Conservation (phyloP, 2,329 filamentous ascomycete species). For the Fusarium acutatum region DNA sequence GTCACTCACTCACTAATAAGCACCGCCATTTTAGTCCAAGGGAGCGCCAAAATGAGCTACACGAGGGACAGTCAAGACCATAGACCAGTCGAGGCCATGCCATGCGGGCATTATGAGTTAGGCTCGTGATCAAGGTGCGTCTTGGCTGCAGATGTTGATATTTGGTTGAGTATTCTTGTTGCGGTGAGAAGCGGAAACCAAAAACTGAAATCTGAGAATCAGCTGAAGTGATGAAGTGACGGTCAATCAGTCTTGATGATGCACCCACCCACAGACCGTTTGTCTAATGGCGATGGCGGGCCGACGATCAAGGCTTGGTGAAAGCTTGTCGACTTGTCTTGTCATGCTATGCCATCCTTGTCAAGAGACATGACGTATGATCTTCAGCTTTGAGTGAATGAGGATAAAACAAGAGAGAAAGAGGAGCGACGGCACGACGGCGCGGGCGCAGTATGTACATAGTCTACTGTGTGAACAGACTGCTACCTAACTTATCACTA, state of each 20-base stretch:
- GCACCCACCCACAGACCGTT: not conserved
- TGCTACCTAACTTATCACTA: not conserved
- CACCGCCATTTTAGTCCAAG: not conserved
- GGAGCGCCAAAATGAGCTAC: not conserved
- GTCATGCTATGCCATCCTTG: not conserved
- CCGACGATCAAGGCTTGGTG: slow-evolving; percentile 22
- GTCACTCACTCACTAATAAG: not conserved
- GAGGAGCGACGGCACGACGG: slow-evolving; percentile 23
- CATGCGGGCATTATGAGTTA: slow-evolving; percentile 15
- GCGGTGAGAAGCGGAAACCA: slow-evolving; percentile 20
- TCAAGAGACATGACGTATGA: slow-evolving; percentile 26
- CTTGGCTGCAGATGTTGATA: slow-evolving; percentile 19
- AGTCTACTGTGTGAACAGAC: not conserved
- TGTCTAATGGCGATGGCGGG: not conserved
- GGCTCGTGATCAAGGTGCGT: slow-evolving; percentile 15
- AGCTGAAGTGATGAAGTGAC: not conserved
- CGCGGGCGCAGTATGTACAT: not conserved
- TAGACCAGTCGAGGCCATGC: slow-evolving; percentile 11
- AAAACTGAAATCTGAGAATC: not conserved
- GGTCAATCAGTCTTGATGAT: not conserved
- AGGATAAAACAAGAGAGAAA: not conserved
- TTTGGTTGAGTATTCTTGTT: slow-evolving; percentile 3
- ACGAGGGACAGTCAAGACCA: not conserved
- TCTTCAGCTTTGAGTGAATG: not conserved
- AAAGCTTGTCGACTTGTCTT: slow-evolving; percentile 18